Base-by-base conservation (phyloP, 2,329 filamentous ascomycete species). In the Fusarium falciforme region DNA sequence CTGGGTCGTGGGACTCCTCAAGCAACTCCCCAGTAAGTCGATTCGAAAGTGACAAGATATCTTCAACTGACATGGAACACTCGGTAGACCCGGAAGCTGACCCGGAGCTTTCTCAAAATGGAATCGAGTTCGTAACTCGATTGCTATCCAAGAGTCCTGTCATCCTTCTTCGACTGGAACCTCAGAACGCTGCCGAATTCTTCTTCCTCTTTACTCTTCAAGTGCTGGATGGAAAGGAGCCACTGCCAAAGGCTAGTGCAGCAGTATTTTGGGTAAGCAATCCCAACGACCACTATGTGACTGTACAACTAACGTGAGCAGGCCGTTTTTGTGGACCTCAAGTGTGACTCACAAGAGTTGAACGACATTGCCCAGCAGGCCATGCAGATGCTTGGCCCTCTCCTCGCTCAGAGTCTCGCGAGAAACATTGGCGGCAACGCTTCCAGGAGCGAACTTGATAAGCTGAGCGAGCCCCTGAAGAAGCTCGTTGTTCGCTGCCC, bases 141-240 rank as follows among this genome's bases (percentile, higher is more conserved):
- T 84, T 94, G 61, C 83, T 94, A 69, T 85, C 86, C 11, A 90
- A 89, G 64, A 88, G 91, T 65, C 86, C 91, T 0, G 83, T 86
- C n/a, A 85, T 92, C 9, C 83, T 96, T 6, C 86, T 94, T 58
- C 83, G 81, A 6, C 82, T 90, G 10, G 87, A 91, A 61, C 86
- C 90, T 5, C 80, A 86, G 12, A 86, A 88, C 1, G 85, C 87
- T 12, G 85, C 93, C 1, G 90, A 93, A 67, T 90, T 87, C 75
- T 88, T 94, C 69, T 93, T 97, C 77, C 83, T 91, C 62, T 95
- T 96, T 77, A 89, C 91, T 0, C 84, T 96, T 14, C 88, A 90
- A 75, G 91, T 93, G 9, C 83, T 97, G 8, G 88, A 91, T 49
- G 92, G 92, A 14, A 90, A 87, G 33, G 94, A 96, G 68, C 91